Base-by-base conservation (phyloP, 2,329 filamentous ascomycete species). In the Paecilomyces niveus region DNA sequence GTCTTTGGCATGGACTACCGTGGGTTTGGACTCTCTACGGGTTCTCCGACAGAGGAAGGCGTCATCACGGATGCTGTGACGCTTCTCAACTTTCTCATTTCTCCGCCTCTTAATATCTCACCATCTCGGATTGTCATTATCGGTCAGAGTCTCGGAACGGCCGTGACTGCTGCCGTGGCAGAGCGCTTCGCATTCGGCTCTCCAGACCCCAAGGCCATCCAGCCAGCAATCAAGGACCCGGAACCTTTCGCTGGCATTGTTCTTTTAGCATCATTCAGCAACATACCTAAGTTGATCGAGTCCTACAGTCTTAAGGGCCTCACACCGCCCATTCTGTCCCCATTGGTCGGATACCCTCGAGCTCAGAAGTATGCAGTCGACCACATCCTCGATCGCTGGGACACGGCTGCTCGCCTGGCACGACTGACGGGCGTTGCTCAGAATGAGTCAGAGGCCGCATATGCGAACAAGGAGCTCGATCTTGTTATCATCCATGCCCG, bases 1-100 rank as follows among this genome's bases (percentile, higher is more conserved):
- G 83, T 96, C 52, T 79, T 97, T n/a, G 85, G 90, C 45, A 86
- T 96, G 66, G 92, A 96, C 78, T 97, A 97, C 74, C 88, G 92
- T 18, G 92, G 92, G 6, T 97, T 90, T 65, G 92, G 92, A 0
- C 81, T 84, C 45, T 94, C 89, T 8, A 90, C 87, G 0, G 91
- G 93, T n/a, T 77, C 75, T 3, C 93, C 93, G 0, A 88, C 86
- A 0, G 93, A 97, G 75, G 76, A 82, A 35, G 93, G 93, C 0
- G 76, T 97, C 7, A 89, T 96, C 57, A 84, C 83, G 3, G 93
- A 97, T 70, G 90, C 87, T 15, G 79, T 88, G 3, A 81, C 90
- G 0, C 76, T 90, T 2, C 79, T 95, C 2, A 82, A 91, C 60
- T 95, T 89, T 54, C 67, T 79, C 11, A 78, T 75, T 2, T 73